phyloP scores from a whole-genome alignment of 2,329 filamentous ascomycete species.

The Hymenoscyphus scutula region DNA sequence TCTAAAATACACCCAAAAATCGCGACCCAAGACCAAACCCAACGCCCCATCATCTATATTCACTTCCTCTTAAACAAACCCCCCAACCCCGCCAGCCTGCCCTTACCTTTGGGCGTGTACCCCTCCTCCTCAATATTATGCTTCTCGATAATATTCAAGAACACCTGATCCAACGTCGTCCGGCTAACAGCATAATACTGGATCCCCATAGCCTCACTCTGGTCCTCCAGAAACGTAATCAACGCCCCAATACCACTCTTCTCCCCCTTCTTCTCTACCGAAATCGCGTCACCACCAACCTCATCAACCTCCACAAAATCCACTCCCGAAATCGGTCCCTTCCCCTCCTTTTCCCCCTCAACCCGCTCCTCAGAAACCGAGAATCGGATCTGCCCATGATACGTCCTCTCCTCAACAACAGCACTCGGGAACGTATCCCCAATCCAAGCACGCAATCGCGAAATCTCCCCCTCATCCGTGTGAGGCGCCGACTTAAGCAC shows the following conservation, averaged over 20 bases:
- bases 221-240: slow-evolving; percentile 46
- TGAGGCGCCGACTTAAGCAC: slow-evolving; percentile 73
- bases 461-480: slow-evolving; percentile 67
- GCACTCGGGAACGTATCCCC: slow-evolving; percentile 58
- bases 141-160: slow-evolving; percentile 77
- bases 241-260: background rate
- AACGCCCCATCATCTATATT: no score
- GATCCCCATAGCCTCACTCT: slow-evolving; percentile 66
- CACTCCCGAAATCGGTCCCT: background rate
- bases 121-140: slow-evolving; percentile 78
- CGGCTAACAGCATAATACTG: slow-evolving; percentile 86
- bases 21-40: no score
- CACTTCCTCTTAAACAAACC: background rate
- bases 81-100: background rate
- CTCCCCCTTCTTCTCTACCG: background rate
- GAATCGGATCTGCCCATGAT: slow-evolving; percentile 87
- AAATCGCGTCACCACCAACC: background rate
- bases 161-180: slow-evolving; percentile 88
- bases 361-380: slow-evolving; percentile 60
- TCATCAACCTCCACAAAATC: no score
- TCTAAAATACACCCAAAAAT: no score
- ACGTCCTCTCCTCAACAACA: slow-evolving; percentile 68
- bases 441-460: slow-evolving; percentile 65
- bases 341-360: slow-evolving; percentile 10
- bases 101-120: slow-evolving; percentile 36